phyloP scores from a whole-genome alignment of 1,284 basidiomycete genomes.

The Ceratobasidium sp. region DNA sequence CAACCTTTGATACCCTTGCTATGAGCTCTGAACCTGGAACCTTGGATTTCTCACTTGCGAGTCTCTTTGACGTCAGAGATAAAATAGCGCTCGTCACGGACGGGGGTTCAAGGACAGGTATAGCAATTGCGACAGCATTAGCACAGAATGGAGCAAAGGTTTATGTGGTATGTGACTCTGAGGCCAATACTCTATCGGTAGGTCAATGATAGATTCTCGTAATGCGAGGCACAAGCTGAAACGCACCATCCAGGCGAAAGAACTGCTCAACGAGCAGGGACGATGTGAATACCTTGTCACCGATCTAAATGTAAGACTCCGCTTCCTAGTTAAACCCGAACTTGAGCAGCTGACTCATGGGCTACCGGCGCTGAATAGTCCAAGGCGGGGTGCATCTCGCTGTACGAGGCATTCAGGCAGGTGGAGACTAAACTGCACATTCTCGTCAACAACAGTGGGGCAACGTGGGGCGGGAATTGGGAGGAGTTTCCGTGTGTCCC shows the following conservation, averaged over 20 bases:
- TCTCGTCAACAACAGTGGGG: slow-evolving; percentile 80
- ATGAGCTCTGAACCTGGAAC: background rate
- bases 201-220: slow-evolving; percentile 43
- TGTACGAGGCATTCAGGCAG: slow-evolving; percentile 71
- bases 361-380: slow-evolving; percentile 54
- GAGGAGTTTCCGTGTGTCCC: slow-evolving; percentile 63
- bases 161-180: slow-evolving; percentile 85
- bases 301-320: slow-evolving; percentile 66
- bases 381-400: slow-evolving; percentile 79
- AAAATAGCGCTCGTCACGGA: slow-evolving; percentile 78
- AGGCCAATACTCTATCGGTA: slow-evolving; percentile 75
- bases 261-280: slow-evolving; percentile 66
- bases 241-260: slow-evolving; percentile 45
- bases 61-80: slow-evolving; percentile 74
- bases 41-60: slow-evolving; percentile 61
- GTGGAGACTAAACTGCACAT: slow-evolving; percentile 75
- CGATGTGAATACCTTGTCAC: slow-evolving; percentile 74
- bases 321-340: background rate
- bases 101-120: slow-evolving; percentile 77
- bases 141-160: slow-evolving; percentile 83
- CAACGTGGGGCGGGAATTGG: slow-evolving; percentile 81
- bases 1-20: background rate
- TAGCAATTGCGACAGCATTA: slow-evolving; percentile 79
- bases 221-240: background rate
- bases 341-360: slow-evolving; percentile 5